Percentiles rank a stretch among this genome's conserved stretches.
These are phyloP conservation scores for Fraxinus paxiana DNA, from an alignment of 305 asterid genomes.

Conservation along the genomic window DNA sequence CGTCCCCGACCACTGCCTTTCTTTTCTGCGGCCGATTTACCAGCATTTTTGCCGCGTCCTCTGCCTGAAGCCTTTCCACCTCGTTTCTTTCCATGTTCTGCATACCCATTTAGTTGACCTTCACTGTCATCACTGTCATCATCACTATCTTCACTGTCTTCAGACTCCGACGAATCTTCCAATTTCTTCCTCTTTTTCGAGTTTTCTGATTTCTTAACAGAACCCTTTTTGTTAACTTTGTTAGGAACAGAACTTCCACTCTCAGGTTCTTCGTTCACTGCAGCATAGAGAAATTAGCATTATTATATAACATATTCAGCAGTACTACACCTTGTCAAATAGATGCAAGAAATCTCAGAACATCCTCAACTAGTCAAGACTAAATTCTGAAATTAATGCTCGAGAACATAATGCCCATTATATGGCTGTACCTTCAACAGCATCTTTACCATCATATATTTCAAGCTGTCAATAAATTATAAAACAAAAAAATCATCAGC, in stretches of 20 bases:
- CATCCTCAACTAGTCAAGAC: not conserved
- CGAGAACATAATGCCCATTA: not conserved
- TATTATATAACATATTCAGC: not conserved
- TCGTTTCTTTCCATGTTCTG: conserved; percentile 20
- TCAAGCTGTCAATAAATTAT: conserved; percentile 58
- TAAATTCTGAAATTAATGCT: not conserved
- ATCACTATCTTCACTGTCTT: conserved; percentile 46
- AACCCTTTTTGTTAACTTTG: conserved; percentile 36
- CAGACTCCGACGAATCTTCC: conserved; percentile 56
- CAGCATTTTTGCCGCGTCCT: conserved; percentile 53
- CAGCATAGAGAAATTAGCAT: conserved; percentile 26
- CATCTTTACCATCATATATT: conserved; percentile 76
- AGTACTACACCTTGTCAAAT: not conserved
- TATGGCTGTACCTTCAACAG: conserved; percentile 61
- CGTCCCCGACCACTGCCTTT: conserved; percentile 64
- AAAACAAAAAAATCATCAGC: conserved; percentile 18
- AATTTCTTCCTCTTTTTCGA: conserved; percentile 64
- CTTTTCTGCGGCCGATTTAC: conserved; percentile 32
- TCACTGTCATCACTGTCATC: conserved; percentile 37
- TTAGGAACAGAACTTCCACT: conserved; percentile 30
- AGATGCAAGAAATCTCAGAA: not conserved
- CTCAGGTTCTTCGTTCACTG: conserved; percentile 46
- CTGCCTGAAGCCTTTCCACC: conserved; percentile 38
- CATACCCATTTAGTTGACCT: conserved; percentile 47
- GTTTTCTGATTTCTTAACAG: conserved; percentile 42